Conservation (phyloP, 352 stramenopile species). For the Elongisporangium prolatum region DNA sequence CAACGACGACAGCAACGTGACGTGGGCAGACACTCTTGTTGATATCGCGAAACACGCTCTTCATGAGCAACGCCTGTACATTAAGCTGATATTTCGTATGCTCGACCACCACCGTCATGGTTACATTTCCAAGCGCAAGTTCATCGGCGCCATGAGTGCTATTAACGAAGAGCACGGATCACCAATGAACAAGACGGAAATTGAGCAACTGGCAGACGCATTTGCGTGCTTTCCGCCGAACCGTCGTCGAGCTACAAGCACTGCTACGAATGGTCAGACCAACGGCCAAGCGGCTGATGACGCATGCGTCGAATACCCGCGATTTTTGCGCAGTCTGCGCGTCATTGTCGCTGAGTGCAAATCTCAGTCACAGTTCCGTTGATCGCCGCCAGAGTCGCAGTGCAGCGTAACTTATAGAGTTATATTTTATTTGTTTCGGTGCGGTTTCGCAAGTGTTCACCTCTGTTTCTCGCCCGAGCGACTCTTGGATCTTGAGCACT, state of each 20-base stretch:
- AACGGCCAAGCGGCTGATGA: slow-evolving; percentile 17
- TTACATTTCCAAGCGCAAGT: slow-evolving; percentile 62
- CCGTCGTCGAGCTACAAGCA: slow-evolving; percentile 13
- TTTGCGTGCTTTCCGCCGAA: slow-evolving; percentile 39
- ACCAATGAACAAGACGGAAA: slow-evolving; percentile 46
- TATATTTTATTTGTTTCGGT: not conserved
- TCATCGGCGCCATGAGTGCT: slow-evolving; percentile 67
- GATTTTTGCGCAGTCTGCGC: slow-evolving; percentile 65
- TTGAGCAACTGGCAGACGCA: slow-evolving; percentile 63
- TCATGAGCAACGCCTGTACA: slow-evolving; percentile 74
- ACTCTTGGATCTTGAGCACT: not conserved
- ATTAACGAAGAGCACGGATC: slow-evolving; percentile 70
- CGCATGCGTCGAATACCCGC: slow-evolving; percentile 57
- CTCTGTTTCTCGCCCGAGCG: not conserved
- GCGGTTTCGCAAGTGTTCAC: not conserved
- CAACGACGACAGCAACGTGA: slow-evolving; percentile 28
- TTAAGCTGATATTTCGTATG: slow-evolving; percentile 79
- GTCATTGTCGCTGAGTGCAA: slow-evolving; percentile 43
- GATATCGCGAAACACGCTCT: slow-evolving; percentile 69
- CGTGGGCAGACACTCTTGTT: slow-evolving; percentile 65
- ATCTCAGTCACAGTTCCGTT: not conserved
- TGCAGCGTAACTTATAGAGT: not conserved
- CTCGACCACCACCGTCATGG: slow-evolving; percentile 63
- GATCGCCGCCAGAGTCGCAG: not conserved
- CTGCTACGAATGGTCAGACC: not conserved